Evolutionary conservation across 1,284 basidiomycete species (phyloP), one percentile per base, ranked within the genome.

Genomic region (Coriolopsis trogii): DNA sequence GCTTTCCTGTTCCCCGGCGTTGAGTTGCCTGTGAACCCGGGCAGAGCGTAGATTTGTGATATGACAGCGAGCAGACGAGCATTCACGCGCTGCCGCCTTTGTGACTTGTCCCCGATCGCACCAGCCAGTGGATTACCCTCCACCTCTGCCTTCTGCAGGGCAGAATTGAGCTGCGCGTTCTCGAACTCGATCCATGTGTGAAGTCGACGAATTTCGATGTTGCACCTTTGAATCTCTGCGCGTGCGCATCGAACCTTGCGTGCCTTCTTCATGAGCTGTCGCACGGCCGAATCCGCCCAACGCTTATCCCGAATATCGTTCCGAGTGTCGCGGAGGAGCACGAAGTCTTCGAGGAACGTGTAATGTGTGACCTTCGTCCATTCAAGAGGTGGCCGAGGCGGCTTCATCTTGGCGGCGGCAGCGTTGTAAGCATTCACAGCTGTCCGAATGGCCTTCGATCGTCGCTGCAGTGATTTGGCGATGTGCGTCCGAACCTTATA

Each of bases 341-440:
- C 56, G 51, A 75, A 73, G 28, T 75, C 67, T 0, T 62, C 65
- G 0, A 74, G 49, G 38, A 72, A 73, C 0, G 55, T 45, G 56
- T 70, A 70, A 4, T 70, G 58, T 0, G 65, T 57, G 3, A 74
- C 67, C 18, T 67, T 47, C 1, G 49, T 33, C 61, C 66, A 69
- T 3, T 68, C 59, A 15, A 75, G 56, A 0, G 49, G 42, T 0
- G 63, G 62, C 1, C 58, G 58, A 0, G 68, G 64, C 1, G 68
- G 71, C 5, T 41, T 46, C 23, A 67, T 58, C 3, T 41, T 25
- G 0, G 25, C 26, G 0, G 67, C 66, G 8, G 61, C 58, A 3
- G 30, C 26, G 45, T 70, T 70, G 56, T 69, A 70, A 24, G 50
- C 31, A 7, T 55, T 49, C n/a, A 66, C 46, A 4, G 65, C 62